phyloP scores from a whole-genome alignment of 352 stramenopile genomes.

The Phytopythium cucurbitacearum region DNA sequence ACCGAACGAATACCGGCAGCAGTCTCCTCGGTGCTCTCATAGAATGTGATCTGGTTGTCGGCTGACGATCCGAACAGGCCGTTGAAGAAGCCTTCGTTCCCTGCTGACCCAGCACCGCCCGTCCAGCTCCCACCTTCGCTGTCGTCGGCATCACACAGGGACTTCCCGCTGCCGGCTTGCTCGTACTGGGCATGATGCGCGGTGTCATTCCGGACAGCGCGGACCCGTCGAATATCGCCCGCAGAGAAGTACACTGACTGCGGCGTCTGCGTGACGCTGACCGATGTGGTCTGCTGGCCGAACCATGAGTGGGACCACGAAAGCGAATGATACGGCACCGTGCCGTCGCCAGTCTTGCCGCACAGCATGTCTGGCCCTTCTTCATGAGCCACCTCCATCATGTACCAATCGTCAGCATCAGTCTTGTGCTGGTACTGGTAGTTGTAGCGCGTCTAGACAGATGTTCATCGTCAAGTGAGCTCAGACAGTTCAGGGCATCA shows the following conservation, averaged over 20 bases:
- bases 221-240: conserved; percentile 46
- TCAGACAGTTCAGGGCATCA: background rate
- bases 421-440: conserved; percentile 66
- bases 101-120: conserved; percentile 3
- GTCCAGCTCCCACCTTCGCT: conserved; percentile 1
- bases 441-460: conserved; percentile 52
- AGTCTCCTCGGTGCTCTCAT: conserved; percentile 40
- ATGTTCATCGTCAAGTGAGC: background rate
- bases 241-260: conserved; percentile 72
- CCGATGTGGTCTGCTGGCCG: conserved; percentile 26
- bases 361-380: conserved; percentile 40
- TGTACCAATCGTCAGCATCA: conserved; percentile 51
- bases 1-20: conserved; percentile 29
- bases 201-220: conserved; percentile 30
- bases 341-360: conserved; percentile 71
- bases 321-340: conserved; percentile 75
- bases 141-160: conserved; percentile 27
- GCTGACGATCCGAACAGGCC: conserved; percentile 52
- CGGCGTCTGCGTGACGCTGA: conserved; percentile 68
- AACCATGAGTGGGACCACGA: conserved; percentile 80
- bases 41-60: conserved; percentile 71
- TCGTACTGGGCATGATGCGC: conserved; percentile 64
- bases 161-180: conserved; percentile 31
- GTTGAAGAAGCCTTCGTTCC: conserved; percentile 40
- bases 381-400: conserved; percentile 52